phyloP scores from a whole-genome alignment of 2,329 filamentous ascomycete species.

The Cytospora piceae region DNA sequence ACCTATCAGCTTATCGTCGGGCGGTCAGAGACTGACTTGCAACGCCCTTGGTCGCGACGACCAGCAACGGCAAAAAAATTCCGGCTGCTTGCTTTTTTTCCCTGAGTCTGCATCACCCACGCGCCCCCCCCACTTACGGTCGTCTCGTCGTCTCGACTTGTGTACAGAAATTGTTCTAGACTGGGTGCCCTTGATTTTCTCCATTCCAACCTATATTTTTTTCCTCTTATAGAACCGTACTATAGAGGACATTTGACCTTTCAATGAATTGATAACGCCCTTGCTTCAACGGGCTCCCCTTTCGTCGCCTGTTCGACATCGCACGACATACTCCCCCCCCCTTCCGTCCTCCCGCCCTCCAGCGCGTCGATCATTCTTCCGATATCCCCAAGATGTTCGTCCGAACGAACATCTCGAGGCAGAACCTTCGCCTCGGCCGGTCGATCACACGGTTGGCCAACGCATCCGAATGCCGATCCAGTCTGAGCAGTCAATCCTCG shows the following conservation, averaged over 20 bases:
- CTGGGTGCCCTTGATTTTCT: not conserved
- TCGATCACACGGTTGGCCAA: slow-evolving; percentile 21
- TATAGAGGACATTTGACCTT: slow-evolving; percentile 2
- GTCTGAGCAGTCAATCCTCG: slow-evolving; percentile 2
- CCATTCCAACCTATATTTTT: not conserved
- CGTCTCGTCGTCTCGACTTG: not conserved
- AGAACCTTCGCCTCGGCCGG: slow-evolving; percentile 35
- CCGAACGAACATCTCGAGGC: slow-evolving; percentile 37
- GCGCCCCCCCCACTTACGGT: not conserved
- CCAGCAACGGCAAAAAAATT: slow-evolving; percentile 14
- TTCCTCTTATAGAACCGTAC: not conserved
- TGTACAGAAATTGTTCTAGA: slow-evolving; percentile 1
- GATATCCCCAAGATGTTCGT: slow-evolving; percentile 38
- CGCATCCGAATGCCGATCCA: slow-evolving; percentile 14
- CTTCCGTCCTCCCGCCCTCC: not conserved
- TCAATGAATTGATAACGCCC: slow-evolving; percentile 23
- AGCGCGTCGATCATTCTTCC: slow-evolving; percentile 24
- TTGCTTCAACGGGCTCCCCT: slow-evolving; percentile 13
- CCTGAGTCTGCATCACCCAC: not conserved
- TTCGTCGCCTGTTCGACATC: slow-evolving; percentile 19
- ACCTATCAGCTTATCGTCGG: slow-evolving; percentile 7
- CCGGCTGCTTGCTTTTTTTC: slow-evolving; percentile 12
- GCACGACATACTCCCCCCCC: slow-evolving; percentile 11
- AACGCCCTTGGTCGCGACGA: slow-evolving; percentile 12
- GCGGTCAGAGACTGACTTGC: not conserved